A percentile compares a stretch with the other conserved stretches of the same genome.
phyloP scores from a whole-genome alignment of 2,329 filamentous ascomycete genomes.

The Coniosporium tulheliwenetii region DNA sequence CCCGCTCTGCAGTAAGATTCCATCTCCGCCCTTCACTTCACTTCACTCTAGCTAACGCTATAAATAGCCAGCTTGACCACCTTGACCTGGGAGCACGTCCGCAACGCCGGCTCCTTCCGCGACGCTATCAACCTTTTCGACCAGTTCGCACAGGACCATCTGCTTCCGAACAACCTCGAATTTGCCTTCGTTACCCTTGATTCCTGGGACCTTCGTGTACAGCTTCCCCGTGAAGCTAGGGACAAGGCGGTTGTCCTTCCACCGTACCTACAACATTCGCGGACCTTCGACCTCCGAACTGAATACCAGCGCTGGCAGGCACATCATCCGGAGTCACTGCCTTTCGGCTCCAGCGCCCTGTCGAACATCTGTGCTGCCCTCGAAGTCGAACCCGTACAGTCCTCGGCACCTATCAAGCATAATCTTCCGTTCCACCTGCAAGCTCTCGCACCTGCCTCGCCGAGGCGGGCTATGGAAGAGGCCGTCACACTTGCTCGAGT shows the following conservation, averaged over 20 bases:
- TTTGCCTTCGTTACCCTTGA: constrained; percentile 98
- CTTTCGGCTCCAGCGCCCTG: constrained; percentile 88
- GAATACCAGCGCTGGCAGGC: constrained; percentile 99
- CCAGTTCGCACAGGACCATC: constrained; percentile 79
- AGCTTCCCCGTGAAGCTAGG: constrained; percentile 90
- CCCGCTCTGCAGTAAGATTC: constrained; percentile 85
- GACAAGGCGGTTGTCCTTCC: constrained; percentile 96
- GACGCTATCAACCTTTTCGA: constrained; percentile 95
- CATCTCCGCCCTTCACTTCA: neutral
- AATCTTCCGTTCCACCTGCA: constrained; percentile 97
- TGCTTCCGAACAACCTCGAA: constrained; percentile 80
- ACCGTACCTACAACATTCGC: constrained; percentile 91
- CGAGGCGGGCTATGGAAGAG: constrained; percentile 93
- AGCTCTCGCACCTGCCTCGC: constrained; percentile 85
- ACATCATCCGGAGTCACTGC: constrained; percentile 92
- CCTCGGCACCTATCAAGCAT: constrained; percentile 95
- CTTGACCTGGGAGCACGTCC: constrained; percentile 96
- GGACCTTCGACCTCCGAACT: constrained; percentile 89
- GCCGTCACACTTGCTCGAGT: constrained; percentile 88
- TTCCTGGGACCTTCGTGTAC: constrained; percentile 94
- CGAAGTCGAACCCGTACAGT: constrained; percentile 94
- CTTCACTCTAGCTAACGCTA: constrained; percentile 1
- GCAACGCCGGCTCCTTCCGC: constrained; percentile 90
- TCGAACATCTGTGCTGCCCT: constrained; percentile 96
- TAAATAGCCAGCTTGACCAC: constrained; percentile 81